phyloP scores from a whole-genome alignment of 371 early-diverging fungal species.

The Mortierella sp. region DNA sequence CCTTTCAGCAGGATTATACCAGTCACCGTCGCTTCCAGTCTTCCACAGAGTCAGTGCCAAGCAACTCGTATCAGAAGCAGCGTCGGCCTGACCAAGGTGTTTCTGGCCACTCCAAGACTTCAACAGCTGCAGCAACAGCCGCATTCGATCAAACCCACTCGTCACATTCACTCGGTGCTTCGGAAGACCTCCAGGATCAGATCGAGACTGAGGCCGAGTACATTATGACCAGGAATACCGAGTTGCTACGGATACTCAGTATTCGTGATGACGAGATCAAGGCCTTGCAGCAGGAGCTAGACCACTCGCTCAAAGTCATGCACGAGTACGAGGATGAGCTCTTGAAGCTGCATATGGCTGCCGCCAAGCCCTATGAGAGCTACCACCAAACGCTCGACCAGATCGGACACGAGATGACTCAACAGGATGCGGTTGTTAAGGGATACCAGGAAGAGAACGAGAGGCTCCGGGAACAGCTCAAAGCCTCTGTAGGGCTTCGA shows the following conservation, averaged over 20 bases:
- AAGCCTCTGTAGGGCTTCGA: constrained; percentile 44
- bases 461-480: constrained; percentile 41
- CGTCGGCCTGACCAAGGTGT: not conserved
- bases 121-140: not conserved
- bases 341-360: constrained; percentile 55
- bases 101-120: constrained; percentile 16
- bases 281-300: constrained; percentile 53
- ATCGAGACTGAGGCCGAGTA: constrained; percentile 52
- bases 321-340: constrained; percentile 57
- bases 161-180: constrained; percentile 36
- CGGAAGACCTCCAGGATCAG: constrained; percentile 52
- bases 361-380: constrained; percentile 53
- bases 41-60: constrained; percentile 23
- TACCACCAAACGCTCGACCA: constrained; percentile 55
- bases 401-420: constrained; percentile 58
- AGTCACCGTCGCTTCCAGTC: constrained; percentile 18
- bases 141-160: constrained; percentile 25
- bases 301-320: constrained; percentile 55
- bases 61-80: constrained; percentile 26
- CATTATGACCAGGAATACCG: constrained; percentile 55
- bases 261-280: constrained; percentile 56
- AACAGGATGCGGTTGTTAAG: constrained; percentile 49
- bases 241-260: constrained; percentile 45
- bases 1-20: constrained; percentile 12
- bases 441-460: constrained; percentile 57